Base-by-base conservation (phyloP, 306 rosid genomes). In the Acmispon strigosus region DNA sequence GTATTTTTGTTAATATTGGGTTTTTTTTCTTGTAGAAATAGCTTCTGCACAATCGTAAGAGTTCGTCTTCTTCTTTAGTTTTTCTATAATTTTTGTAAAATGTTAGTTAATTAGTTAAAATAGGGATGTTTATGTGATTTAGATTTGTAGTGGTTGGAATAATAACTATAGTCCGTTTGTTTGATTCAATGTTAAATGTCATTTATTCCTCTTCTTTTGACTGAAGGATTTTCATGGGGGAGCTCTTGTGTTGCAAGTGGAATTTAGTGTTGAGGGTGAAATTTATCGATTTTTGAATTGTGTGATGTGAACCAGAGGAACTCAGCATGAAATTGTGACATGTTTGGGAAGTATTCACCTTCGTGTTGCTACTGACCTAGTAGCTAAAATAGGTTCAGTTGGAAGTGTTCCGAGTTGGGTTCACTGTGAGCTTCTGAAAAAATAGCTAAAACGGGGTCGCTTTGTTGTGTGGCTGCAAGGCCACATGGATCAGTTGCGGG, bases 391-490 rank as follows among this genome's bases (percentile, higher is more conserved):
- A 59, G 77, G 53, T 80, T 66, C 50, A 37, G 17, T 81, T 78
- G 80, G 78, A 62, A 69, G 87, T 76, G 45, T 68, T 73, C 52
- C 7, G 81, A 72, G 44, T 39, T 59, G 37, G 48, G 60, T 45
- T 69, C 37, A 16, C 62, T 55, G 90, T 66, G 87, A 70, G 63
- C 48, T 75, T 70, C 66, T 48, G 65, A 71, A 84, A 78, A 87
- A 80, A 91, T 91, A 87, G 92, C 91, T 82, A 86, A 91, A 80
- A 92, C 92, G 99, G 98, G 98, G 90, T 91, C 97, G 8, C 96
- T 94, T 76, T 94, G 97, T 87, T 94, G 96, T 89, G 97, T 94
- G 96, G 97, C 97, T 84, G 84, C 99, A 66, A 89, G 99, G 96
- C 96, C 97, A 86, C 99, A 91, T 87, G 97, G 91, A 73, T 87